These are phyloP conservation scores for Aquilaria yunnanensis DNA, from an alignment of 345 rosid species.

Conservation along the genomic window DNA sequence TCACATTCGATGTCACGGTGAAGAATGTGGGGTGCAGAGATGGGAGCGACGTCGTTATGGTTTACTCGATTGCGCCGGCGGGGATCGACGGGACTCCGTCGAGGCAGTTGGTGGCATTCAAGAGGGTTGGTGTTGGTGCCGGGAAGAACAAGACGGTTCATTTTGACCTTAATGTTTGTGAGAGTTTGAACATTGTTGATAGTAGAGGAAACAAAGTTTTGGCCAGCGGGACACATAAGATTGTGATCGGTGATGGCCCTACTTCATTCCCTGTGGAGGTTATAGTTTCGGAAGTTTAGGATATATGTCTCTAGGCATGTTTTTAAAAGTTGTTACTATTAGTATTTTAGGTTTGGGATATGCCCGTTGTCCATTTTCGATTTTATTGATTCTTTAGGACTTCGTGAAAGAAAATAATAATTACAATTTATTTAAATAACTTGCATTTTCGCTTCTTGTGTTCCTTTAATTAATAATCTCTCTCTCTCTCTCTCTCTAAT, in stretches of 20 bases:
- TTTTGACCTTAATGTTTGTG: slow-evolving; percentile 25
- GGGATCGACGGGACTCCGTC: slow-evolving; percentile 11
- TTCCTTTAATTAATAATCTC: too few species aligned
- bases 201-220: slow-evolving; percentile 9
- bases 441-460: too few species aligned
- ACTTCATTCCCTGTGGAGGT: too few species aligned
- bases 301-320: too few species aligned
- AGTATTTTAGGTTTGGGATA: too few species aligned
- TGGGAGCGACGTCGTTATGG: slow-evolving; percentile 16
- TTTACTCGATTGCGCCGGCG: slow-evolving; percentile 25
- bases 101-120: slow-evolving; percentile 33
- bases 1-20: not conserved
- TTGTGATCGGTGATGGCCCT: slow-evolving; percentile 23
- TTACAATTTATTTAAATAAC: too few species aligned
- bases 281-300: too few species aligned
- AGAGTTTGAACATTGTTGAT: slow-evolving; percentile 24
- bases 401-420: too few species aligned
- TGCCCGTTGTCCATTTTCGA: too few species aligned
- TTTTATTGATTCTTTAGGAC: too few species aligned
- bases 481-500: too few species aligned
- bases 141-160: slow-evolving; percentile 15
- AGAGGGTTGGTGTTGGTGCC: slow-evolving; percentile 19
- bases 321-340: too few species aligned
- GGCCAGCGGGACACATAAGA: slow-evolving; percentile 26
- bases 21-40: slow-evolving; percentile 1